Evolutionary conservation across 2,329 filamentous ascomycete species (phyloP).

Genomic region (Trichoderma koningiopsis): DNA sequence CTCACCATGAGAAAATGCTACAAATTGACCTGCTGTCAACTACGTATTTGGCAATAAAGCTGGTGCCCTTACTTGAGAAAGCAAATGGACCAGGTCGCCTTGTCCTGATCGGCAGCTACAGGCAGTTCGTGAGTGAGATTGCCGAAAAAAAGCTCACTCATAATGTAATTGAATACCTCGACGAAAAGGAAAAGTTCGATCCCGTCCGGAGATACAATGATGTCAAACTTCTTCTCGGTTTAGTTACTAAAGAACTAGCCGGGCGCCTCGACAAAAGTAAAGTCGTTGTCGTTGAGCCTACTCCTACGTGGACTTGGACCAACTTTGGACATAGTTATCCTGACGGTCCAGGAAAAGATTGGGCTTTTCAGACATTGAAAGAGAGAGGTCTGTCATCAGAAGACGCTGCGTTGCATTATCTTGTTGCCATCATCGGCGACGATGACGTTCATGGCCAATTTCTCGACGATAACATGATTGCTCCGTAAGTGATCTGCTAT

Average conservation of each 20-base stretch:
- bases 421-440: neutral
- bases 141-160: slow-evolving; percentile 1
- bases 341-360: neutral
- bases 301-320: neutral
- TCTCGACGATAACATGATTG: slow-evolving; percentile 4
- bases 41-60: neutral
- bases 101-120: slow-evolving; percentile 2
- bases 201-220: neutral
- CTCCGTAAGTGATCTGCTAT: neutral
- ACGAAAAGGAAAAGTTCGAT: neutral
- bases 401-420: neutral
- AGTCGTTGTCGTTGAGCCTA: neutral
- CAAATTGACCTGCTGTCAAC: neutral
- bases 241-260: neutral
- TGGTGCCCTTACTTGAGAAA: neutral
- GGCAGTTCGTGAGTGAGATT: neutral
- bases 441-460: slow-evolving; percentile 1
- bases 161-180: neutral
- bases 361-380: neutral
- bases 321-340: neutral
- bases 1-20: neutral
- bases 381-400: neutral
- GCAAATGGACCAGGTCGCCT: neutral
- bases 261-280: neutral
- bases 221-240: neutral